Evolutionary conservation across 768 basidiomycete genomes (phyloP).

Genomic region (Mycena floridula): DNA sequence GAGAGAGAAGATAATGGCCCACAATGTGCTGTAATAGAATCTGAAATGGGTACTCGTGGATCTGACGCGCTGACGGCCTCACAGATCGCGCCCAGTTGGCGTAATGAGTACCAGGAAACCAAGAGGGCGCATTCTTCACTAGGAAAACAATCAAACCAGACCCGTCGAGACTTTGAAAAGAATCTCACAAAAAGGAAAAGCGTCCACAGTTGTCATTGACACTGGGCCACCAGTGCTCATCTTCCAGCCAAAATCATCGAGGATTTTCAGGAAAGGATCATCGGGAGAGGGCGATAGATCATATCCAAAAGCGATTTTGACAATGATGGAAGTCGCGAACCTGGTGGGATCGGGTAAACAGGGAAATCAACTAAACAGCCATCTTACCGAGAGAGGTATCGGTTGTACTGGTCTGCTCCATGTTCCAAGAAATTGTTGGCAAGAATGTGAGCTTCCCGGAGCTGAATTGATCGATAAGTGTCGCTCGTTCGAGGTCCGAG

Average conservation of each 20-base stretch:
- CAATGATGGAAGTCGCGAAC: constrained; percentile 10
- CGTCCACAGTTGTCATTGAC: constrained; percentile 13
- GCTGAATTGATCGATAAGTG: constrained; percentile 13
- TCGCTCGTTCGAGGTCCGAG: constrained; percentile 15
- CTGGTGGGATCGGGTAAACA: background rate
- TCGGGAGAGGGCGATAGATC: constrained; percentile 19
- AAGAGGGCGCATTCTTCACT: constrained; percentile 25
- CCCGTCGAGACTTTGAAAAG: background rate
- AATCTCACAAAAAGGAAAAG: constrained; percentile 21
- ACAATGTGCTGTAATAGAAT: constrained; percentile 27
- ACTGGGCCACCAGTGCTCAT: constrained; percentile 9
- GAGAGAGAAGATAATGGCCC: constrained; percentile 5
- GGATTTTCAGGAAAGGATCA: constrained; percentile 27
- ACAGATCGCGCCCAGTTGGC: constrained; percentile 13
- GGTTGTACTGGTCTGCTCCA: constrained; percentile 14
- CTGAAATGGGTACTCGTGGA: constrained; percentile 25
- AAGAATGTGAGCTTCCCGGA: constrained; percentile 21
- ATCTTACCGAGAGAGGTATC: constrained; percentile 23
- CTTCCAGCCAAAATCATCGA: constrained; percentile 16
- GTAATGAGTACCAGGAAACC: constrained; percentile 25
- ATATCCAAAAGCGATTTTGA: constrained; percentile 24
- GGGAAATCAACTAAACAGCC: background rate
- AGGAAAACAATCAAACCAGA: background rate
- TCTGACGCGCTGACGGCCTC: constrained; percentile 8
- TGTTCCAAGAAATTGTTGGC: constrained; percentile 21